phyloP scores from a whole-genome alignment of 257 asterid species.

The Rehmannia glutinosa region DNA sequence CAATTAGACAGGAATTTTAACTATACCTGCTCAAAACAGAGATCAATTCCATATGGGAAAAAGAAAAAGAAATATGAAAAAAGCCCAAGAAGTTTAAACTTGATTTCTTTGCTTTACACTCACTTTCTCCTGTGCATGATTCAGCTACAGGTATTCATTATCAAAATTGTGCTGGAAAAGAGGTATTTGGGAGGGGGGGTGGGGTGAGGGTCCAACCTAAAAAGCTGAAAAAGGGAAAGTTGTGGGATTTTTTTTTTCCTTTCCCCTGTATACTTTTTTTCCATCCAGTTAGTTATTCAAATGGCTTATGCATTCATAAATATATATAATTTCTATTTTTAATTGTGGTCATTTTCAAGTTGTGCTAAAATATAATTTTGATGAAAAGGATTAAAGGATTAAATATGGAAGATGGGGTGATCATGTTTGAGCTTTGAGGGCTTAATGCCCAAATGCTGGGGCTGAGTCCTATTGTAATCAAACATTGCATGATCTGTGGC shows the following conservation, averaged over 20 bases:
- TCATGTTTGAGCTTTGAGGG: neutral
- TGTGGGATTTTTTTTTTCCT: too few relatives aligned
- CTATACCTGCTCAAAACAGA: neutral
- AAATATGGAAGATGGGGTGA: neutral
- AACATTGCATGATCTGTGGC: neutral
- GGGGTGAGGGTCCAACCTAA: neutral
- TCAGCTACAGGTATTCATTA: neutral
- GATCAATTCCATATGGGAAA: neutral
- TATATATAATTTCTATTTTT: neutral
- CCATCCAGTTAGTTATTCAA: neutral
- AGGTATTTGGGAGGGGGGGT: neutral
- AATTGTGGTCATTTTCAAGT: neutral
- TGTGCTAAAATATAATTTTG: too few relatives aligned
- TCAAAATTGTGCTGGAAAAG: neutral
- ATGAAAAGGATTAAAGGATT: too few relatives aligned
- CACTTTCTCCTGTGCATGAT: neutral
- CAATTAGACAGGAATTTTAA: neutral
- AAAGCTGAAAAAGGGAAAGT: neutral
- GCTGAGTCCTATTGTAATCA: slow-evolving; percentile 4
- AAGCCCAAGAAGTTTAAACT: neutral
- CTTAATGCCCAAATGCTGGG: neutral
- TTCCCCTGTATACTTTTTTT: neutral
- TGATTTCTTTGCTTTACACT: neutral
- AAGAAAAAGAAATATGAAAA: neutral
- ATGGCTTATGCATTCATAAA: neutral